phyloP scores from a whole-genome alignment of 345 rosid species.

The Eucalyptus erythrocorys region DNA sequence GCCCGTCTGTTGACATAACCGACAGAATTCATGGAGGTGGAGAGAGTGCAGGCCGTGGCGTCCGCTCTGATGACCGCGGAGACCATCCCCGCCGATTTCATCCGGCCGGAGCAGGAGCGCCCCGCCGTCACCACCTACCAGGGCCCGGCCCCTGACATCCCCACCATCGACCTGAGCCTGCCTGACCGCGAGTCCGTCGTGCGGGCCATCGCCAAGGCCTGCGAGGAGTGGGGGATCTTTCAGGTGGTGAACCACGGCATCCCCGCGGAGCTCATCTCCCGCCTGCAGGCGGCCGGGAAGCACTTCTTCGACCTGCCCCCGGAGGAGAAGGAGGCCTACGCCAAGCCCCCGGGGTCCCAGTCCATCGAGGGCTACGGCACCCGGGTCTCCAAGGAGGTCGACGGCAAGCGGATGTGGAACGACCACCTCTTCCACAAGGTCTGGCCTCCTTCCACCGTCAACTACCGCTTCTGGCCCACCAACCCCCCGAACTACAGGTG shows the following conservation, averaged over 20 bases:
- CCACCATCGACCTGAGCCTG: conserved; percentile 25
- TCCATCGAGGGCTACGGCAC: conserved; percentile 64
- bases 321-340: conserved; percentile 48
- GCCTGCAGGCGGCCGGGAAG: conserved; percentile 43
- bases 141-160: conserved; percentile 37
- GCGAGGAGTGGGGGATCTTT: conserved; percentile 52
- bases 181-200: conserved; percentile 13
- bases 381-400: conserved; percentile 30
- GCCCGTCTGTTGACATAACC: neutral
- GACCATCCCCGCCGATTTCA: conserved; percentile 53
- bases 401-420: conserved; percentile 63
- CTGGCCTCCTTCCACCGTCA: conserved; percentile 59
- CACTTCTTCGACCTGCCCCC: conserved; percentile 59
- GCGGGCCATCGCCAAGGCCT: conserved; percentile 12
- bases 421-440: conserved; percentile 77
- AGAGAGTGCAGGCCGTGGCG: conserved; percentile 41
- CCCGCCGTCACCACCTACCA: conserved; percentile 50
- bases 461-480: conserved; percentile 63
- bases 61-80: conserved; percentile 11
- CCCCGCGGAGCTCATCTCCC: conserved; percentile 22
- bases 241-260: conserved; percentile 58
- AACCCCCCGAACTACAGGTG: conserved; percentile 72
- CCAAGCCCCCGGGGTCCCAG: conserved; percentile 24
- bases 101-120: conserved; percentile 54
- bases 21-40: conserved; percentile 22